phyloP scores from a whole-genome alignment of 2,329 filamentous ascomycete genomes.

The Penicillium sp. region DNA sequence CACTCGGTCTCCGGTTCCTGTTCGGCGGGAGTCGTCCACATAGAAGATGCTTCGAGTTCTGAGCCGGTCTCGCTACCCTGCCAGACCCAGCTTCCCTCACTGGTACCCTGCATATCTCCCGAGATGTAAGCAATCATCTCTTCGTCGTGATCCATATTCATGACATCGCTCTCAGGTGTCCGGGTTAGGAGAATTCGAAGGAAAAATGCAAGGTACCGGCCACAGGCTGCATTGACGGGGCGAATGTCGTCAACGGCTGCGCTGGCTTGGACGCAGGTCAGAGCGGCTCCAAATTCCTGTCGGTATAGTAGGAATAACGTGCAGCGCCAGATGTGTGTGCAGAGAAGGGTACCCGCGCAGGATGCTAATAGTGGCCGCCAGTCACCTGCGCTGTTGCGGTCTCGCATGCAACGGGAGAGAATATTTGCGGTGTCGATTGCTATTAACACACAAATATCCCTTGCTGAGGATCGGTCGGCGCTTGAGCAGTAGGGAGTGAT shows the following conservation, averaged over 20 bases:
- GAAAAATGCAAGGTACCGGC: slow-evolving; percentile 78
- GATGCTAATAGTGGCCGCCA: slow-evolving; percentile 59
- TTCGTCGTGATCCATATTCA: slow-evolving; percentile 63
- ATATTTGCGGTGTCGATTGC: slow-evolving; percentile 75
- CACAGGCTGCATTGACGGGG: slow-evolving; percentile 71
- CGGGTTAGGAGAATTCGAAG: slow-evolving; percentile 61
- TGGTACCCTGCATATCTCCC: slow-evolving; percentile 77
- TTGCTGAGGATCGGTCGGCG: slow-evolving; percentile 62
- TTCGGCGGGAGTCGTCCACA: slow-evolving; percentile 16
- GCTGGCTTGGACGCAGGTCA: slow-evolving; percentile 67
- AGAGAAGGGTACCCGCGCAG: slow-evolving; percentile 68
- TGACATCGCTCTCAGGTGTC: slow-evolving; percentile 41
- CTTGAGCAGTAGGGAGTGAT: slow-evolving; percentile 65
- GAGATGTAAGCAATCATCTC: slow-evolving; percentile 83
- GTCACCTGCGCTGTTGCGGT: slow-evolving; percentile 31
- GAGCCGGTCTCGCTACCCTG: slow-evolving; percentile 53
- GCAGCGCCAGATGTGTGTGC: slow-evolving; percentile 82
- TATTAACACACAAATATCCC: slow-evolving; percentile 69
- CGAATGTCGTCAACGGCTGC: slow-evolving; percentile 66
- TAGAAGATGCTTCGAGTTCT: slow-evolving; percentile 28
- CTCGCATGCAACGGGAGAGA: slow-evolving; percentile 61
- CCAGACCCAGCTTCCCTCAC: slow-evolving; percentile 81
- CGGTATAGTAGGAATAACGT: slow-evolving; percentile 72
- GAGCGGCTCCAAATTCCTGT: slow-evolving; percentile 67
- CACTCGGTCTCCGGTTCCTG: slow-evolving; percentile 60